Base-by-base conservation (phyloP, 176 grass and related monocot species). In the maize (Zea mays) region DNA sequence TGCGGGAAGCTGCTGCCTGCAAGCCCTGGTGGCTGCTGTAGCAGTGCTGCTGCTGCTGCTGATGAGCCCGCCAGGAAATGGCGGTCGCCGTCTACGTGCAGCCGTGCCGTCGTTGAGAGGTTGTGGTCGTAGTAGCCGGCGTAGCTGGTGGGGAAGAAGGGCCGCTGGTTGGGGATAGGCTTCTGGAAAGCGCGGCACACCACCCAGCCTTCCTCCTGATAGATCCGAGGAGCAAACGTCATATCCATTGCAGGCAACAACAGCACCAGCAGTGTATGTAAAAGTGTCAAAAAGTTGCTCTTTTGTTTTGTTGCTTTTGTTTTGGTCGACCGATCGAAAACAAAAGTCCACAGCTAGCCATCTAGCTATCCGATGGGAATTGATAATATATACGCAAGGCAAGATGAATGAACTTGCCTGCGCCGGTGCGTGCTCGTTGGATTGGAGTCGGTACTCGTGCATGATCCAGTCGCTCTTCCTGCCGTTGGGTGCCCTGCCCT, bases 191-290 rank as follows among this genome's bases (percentile, higher is more conserved):
- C 94, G 8, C 94, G 86, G 79, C 94, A 97, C n/a, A 97, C 94
- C 35, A 97, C 91, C 94, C 94, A 97, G 59, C 94, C 91, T 86
- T 97, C 91, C 90, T 93, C 88, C 91, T 97, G 81, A 7, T 48
- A 2, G 0, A 56, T 17, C 27, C 27, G 27, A 27, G 0, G 27
- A 27, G 21, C 51, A 54, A 17, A 14, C 50, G 17, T 15, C 3
- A 41, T 41, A 6, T 5, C 40, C 38, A 39, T 39, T 27, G 27
- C 27, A 27, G 27, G 27, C 27, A 27, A 27, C 27, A 27, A 27
- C 27, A 27, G 1, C 27, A 27, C 27, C 27, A 27, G 27, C 27
- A 27, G 27, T 39, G 38, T 39, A 39, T 39, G 38, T 39, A 39
- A 39, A 41, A 5, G 3, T 41, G 40, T 6, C 40, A 41, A 41